Conservation (phyloP, 2,329 filamentous ascomycete genomes). For the Akanthomyces lecanii region DNA sequence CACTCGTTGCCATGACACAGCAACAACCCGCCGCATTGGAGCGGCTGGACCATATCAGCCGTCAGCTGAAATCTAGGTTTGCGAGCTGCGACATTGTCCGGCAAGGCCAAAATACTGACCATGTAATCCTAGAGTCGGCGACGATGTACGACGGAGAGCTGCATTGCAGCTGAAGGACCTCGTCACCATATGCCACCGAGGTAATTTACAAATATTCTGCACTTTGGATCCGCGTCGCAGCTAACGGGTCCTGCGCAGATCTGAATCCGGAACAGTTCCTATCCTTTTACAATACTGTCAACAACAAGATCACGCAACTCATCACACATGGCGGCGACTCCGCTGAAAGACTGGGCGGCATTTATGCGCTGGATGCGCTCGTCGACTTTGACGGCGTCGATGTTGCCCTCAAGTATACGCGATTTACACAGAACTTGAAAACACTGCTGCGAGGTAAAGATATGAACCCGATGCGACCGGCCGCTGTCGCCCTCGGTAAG, state of each 20-base stretch:
- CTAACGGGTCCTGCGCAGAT: slow-evolving; percentile 45
- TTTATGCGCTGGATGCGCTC: slow-evolving; percentile 85
- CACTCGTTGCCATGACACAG: slow-evolving; percentile 34
- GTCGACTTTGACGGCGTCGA: slow-evolving; percentile 97
- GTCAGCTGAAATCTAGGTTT: slow-evolving; percentile 54
- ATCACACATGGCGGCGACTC: slow-evolving; percentile 84
- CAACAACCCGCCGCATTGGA: slow-evolving; percentile 52
- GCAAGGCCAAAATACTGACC: not conserved
- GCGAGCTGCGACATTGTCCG: slow-evolving; percentile 15
- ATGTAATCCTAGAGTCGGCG: slow-evolving; percentile 29
- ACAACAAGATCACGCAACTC: slow-evolving; percentile 56
- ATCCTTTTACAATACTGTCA: slow-evolving; percentile 52
- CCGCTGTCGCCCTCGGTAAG: slow-evolving; percentile 82
- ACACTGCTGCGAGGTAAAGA: slow-evolving; percentile 87
- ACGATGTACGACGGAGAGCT: slow-evolving; percentile 50
- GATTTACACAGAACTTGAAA: slow-evolving; percentile 87
- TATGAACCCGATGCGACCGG: slow-evolving; percentile 82
- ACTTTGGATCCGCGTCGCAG: not conserved
- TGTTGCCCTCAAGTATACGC: slow-evolving; percentile 85
- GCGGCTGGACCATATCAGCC: slow-evolving; percentile 50
- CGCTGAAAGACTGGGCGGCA: slow-evolving; percentile 83
- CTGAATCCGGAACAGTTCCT: slow-evolving; percentile 74
- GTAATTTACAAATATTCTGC: slow-evolving; percentile 29
- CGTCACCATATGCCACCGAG: slow-evolving; percentile 52
- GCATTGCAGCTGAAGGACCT: slow-evolving; percentile 53